Base-by-base conservation (phyloP, 2,329 filamentous ascomycete species). In the Neobulgaria alba region DNA sequence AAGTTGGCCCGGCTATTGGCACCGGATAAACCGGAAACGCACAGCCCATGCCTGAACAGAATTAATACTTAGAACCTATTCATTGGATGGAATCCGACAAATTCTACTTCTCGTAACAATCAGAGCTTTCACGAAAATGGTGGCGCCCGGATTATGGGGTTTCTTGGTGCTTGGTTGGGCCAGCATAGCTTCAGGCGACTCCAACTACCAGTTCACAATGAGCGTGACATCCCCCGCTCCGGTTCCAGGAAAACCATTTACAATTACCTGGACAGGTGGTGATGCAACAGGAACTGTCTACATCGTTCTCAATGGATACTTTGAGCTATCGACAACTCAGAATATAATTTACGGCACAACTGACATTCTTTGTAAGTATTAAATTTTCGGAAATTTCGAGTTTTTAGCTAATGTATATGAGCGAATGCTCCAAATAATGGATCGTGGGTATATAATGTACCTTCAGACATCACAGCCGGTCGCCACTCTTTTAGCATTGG, bases 381-480 rank as follows among this genome's bases (percentile, higher is more conserved):
- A n/a, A 9, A 18, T 17, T 8, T 36, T 30, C 21, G 23, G 10
- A 33, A 16, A 7, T 33, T 31, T 20, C 9, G 5, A 15, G 5
- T 29, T 7, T 14, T 34, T n/a, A 15, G 21, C 38, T 48, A 20
- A 48, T 29, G 34, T 2, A 2, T 12, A 1, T 23, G 8, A 48
- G 43, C 46, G 29, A 46, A 46, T 20, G 38, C 46, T 29, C 46
- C 39, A 2, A 48, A 48, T 29, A 48, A 48, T 33, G 46, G 46
- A 9, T 46, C 43, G 5, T 46, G 42, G 43, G 46, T 38, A 1
- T 47, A 47, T 30, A 42, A 44, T 29, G 30, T 45, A 5, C 45
- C 45, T 33, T 12, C 33, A 2, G 36, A 47, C 26, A 39, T 43
- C 30, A 14, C 12, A 4, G 33, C 39, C 5, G 42, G 39, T 10